Percentiles rank a stretch among this genome's conserved stretches.
These are phyloP conservation scores for Perkinsela sp. DNA, from an alignment of 208 protist species.

Conservation along the genomic window DNA sequence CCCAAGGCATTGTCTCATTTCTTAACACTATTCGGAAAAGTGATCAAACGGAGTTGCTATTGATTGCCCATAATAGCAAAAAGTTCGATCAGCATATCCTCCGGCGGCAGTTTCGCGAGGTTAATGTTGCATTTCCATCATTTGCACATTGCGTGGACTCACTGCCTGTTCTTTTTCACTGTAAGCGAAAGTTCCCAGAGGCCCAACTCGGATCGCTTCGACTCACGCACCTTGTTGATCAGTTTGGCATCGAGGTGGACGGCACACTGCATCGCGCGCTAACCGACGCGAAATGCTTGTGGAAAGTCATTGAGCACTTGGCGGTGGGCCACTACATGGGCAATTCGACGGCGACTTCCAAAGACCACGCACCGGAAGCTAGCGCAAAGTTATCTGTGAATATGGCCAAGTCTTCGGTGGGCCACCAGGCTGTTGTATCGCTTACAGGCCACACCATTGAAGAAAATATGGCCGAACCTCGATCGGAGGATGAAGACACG, in stretches of 20 bases:
- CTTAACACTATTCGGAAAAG: slow-evolving; percentile 15
- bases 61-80: slow-evolving; percentile 55
- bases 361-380: too few species aligned
- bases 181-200: slow-evolving; percentile 5
- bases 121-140: slow-evolving; percentile 8
- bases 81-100: slow-evolving; percentile 46
- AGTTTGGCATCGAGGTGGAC: slow-evolving; percentile 18
- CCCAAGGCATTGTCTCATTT: slow-evolving; percentile 16
- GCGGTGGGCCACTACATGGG: too few species aligned
- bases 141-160: slow-evolving; percentile 14
- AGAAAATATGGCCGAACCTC: too few species aligned
- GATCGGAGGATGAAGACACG: too few species aligned
- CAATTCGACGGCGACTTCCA: too few species aligned
- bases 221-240: slow-evolving; percentile 20
- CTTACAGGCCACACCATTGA: neutral
- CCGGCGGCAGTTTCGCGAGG: slow-evolving; percentile 16
- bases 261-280: slow-evolving; percentile 40
- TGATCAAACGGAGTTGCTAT: slow-evolving; percentile 15
- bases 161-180: slow-evolving; percentile 8
- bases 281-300: slow-evolving; percentile 42
- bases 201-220: slow-evolving; percentile 13
- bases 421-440: neutral
- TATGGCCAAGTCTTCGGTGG: too few species aligned
- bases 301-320: slow-evolving; percentile 13
- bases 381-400: too few species aligned